Conservation (phyloP, 441 rosid genomes). For the Adansonia madagascariensis region DNA sequence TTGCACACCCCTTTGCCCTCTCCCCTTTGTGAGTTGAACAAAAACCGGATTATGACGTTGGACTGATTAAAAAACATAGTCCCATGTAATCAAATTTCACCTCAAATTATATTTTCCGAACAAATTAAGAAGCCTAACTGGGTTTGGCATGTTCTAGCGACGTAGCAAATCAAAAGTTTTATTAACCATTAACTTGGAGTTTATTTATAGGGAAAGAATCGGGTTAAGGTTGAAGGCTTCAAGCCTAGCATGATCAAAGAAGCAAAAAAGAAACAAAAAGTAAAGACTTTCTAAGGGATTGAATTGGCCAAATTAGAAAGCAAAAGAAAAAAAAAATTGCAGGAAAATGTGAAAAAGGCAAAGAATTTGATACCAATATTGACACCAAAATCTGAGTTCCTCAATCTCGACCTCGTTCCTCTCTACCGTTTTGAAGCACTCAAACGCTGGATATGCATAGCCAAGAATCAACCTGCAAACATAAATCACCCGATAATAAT, state of each 20-base stretch:
- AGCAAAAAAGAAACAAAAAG: background rate
- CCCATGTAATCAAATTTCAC: background rate
- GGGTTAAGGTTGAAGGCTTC: background rate
- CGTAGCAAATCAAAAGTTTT: background rate
- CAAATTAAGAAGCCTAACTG: background rate
- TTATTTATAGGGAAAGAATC: background rate
- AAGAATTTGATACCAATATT: conserved; percentile 63
- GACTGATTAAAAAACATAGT: background rate
- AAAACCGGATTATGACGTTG: background rate
- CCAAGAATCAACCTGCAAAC: conserved; percentile 66
- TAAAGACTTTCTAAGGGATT: background rate
- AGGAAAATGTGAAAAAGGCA: conserved; percentile 1
- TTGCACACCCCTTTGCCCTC: background rate
- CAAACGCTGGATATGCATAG: conserved; percentile 81
- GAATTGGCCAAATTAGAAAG: background rate
- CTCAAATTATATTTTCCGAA: background rate
- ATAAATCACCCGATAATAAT: background rate
- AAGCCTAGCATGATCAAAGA: background rate
- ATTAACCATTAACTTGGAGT: background rate
- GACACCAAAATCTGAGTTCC: conserved; percentile 84
- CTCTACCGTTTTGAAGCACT: conserved; percentile 76
- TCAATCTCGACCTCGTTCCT: conserved; percentile 60
- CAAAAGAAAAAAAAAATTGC: background rate
- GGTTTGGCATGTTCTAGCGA: background rate
- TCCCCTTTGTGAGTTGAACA: background rate